Evolutionary conservation across 306 rosid species (phyloP).

Genomic region (Calophaca sinica): DNA sequence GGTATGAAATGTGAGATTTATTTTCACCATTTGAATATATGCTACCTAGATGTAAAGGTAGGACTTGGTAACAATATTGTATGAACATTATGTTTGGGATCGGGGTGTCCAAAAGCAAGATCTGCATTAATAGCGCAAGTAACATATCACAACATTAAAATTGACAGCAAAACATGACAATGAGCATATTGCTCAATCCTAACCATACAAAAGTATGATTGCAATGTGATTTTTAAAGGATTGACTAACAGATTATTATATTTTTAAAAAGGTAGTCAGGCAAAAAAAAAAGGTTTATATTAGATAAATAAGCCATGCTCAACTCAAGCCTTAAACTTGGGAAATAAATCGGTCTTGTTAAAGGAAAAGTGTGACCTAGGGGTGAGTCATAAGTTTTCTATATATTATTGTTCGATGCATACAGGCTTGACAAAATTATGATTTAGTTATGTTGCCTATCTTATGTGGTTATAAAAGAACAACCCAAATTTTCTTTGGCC

Average conservation of each 20-base stretch:
- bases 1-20: conserved; percentile 51
- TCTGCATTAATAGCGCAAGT: no score
- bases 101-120: not conserved
- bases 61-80: no score
- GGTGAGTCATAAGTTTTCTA: not conserved
- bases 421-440: not conserved
- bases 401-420: not conserved
- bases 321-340: not conserved
- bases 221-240: not conserved
- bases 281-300: not conserved
- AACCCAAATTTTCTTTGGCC: conserved; percentile 9
- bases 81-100: not conserved
- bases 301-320: not conserved
- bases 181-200: no score
- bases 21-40: conserved; percentile 14
- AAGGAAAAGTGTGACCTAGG: not conserved
- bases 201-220: not conserved
- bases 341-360: not conserved
- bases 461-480: not conserved
- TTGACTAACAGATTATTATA: not conserved
- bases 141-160: no score
- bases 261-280: no score
- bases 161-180: no score
- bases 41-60: no score
- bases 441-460: not conserved